Evolutionary conservation across 31 red algal genomes (phyloP).

Genomic region (Endocladia muricata): DNA sequence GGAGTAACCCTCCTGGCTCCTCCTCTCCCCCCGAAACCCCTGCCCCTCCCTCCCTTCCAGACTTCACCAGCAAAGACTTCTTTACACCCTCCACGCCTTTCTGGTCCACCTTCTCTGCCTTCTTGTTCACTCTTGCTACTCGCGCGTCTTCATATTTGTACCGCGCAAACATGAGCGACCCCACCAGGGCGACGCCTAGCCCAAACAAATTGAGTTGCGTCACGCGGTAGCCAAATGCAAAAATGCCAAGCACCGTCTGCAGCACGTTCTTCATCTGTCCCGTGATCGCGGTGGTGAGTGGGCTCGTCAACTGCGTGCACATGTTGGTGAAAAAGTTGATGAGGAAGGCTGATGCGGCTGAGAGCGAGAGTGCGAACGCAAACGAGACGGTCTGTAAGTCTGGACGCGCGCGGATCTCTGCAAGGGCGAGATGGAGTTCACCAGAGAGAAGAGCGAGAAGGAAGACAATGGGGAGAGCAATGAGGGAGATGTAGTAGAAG

Average conservation of each 20-base stretch:
- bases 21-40: no score
- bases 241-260: slow-evolving; percentile 91
- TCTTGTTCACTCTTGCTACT: background rate
- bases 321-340: slow-evolving; percentile 97
- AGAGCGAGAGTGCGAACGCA: slow-evolving; percentile 70
- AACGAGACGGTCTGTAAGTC: slow-evolving; percentile 68
- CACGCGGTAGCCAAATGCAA: slow-evolving; percentile 80
- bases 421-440: slow-evolving; percentile 43
- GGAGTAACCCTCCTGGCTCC: no score
- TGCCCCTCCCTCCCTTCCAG: no score
- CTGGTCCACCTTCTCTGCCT: no score
- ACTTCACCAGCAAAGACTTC: no score
- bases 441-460: slow-evolving; percentile 55
- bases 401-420: slow-evolving; percentile 39
- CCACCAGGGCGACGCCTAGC: slow-evolving; percentile 71
- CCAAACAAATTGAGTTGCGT: slow-evolving; percentile 84
- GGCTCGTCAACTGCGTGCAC: slow-evolving; percentile 85
- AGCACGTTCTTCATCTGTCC: slow-evolving; percentile 97
- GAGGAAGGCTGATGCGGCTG: slow-evolving; percentile 85
- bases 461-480: slow-evolving; percentile 75
- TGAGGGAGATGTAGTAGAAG: slow-evolving; percentile 80
- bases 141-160: slow-evolving; percentile 67
- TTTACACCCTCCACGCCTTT: no score
- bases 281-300: slow-evolving; percentile 88
- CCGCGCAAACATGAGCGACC: slow-evolving; percentile 76